Conservation (phyloP, 2,329 filamentous ascomycete species). For the Passalora sequoiae region DNA sequence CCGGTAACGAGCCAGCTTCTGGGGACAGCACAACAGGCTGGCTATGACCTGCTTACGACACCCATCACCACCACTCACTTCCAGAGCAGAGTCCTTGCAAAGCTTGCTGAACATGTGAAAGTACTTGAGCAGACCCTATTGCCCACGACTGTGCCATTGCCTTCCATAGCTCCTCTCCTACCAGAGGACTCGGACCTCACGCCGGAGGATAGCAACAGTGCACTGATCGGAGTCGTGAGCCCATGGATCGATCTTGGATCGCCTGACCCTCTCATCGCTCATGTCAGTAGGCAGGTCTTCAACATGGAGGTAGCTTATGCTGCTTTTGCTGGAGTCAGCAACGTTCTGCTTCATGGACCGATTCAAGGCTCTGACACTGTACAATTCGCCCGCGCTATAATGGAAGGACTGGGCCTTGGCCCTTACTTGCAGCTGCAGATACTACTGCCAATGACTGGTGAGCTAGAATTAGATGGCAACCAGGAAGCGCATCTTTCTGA, state of each 20-base stretch:
- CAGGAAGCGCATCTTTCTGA: constrained; percentile 50
- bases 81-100: constrained; percentile 59
- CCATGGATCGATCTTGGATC: constrained; percentile 91
- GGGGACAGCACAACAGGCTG: constrained; percentile 54
- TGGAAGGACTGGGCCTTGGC: constrained; percentile 70
- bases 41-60: constrained; percentile 72
- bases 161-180: constrained; percentile 59
- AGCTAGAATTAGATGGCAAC: constrained; percentile 55
- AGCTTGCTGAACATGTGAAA: constrained; percentile 54
- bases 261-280: constrained; percentile 72
- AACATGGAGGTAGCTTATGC: constrained; percentile 91
- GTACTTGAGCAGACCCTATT: constrained; percentile 39
- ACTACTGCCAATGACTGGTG: constrained; percentile 76
- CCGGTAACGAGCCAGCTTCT: constrained; percentile 53
- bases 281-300: constrained; percentile 82
- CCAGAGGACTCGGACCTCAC: constrained; percentile 72
- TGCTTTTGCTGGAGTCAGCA: constrained; percentile 85
- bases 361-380: constrained; percentile 46
- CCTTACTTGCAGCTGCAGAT: constrained; percentile 75
- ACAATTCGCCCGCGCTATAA: constrained; percentile 78
- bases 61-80: constrained; percentile 73
- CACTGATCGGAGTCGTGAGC: constrained; percentile 74
- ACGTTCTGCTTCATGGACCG: constrained; percentile 76
- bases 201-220: constrained; percentile 63
- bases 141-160: constrained; percentile 38